Evolutionary conservation across 1,284 basidiomycete species (phyloP), one percentile per base, ranked within the genome.

Genomic region (Neonothopanus nambi): DNA sequence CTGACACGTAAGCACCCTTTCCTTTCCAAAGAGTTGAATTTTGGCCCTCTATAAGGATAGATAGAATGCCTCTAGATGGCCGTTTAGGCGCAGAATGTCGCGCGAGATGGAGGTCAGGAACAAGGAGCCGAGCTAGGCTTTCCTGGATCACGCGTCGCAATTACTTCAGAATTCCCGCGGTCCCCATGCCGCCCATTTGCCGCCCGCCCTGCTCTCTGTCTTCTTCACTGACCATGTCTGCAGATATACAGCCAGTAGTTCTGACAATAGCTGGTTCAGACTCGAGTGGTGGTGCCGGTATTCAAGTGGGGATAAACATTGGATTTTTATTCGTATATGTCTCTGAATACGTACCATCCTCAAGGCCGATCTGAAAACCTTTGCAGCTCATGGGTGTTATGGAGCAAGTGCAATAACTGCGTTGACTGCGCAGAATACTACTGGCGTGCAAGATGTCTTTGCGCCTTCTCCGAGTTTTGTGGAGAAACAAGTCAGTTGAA

Each of bases 341-440:
- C 13, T 35, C 30, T n/a, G 9, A 17, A 24, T 48, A 45, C 50
- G 8, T 59, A 47, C 5, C 12, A 20, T 12, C n/a, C n/a, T n/a
- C 21, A 51, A 90, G 86, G 89, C 87, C 15, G 95, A 98, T 69
- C 75, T 98, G 36, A 95, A 92, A 70, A 91, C 91, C 1, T 88
- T 93, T 59, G 84, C 89, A 2, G 86, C 91, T 0, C 80, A 90
- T 24, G 79, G 79, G 28, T 91, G 89, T 61, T 97, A 95, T 65
- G 95, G 93, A 17, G 80, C 90, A n/a, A 91, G 86, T 54, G 93
- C 86, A 3, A 73, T 96, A 51, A 97, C 95, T 0, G 94, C 93
- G 0, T 69, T 98, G 43, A 95, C 93, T 0, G 91, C 95, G 0
- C 95, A 98, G 67, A 97, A 97, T 67, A 97, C 95, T 0, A 77